Percentiles rank a stretch among this genome's conserved stretches.
These are phyloP conservation scores for Rhododendron griersonianum DNA, from an alignment of 148 eudicot species.

Conservation along the genomic window DNA sequence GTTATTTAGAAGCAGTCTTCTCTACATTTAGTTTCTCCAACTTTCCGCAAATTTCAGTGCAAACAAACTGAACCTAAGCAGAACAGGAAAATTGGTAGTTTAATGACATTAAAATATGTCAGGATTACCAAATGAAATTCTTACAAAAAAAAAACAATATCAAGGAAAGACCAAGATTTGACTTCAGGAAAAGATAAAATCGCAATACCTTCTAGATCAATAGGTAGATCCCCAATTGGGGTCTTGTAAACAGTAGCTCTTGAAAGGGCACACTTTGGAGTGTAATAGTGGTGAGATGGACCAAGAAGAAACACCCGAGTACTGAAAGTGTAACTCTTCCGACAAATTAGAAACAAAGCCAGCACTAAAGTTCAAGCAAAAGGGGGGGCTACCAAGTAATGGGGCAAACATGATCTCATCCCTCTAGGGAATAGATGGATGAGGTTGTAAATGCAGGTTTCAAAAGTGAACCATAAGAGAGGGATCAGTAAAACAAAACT, in stretches of 20 bases:
- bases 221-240: slow-evolving; percentile 83
- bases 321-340: slow-evolving; percentile 33
- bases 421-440: neutral
- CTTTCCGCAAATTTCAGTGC: no score
- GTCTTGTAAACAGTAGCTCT: slow-evolving; percentile 85
- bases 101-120: no score
- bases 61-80: no score
- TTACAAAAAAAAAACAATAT: no score
- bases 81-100: no score
- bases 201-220: slow-evolving; percentile 38
- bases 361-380: neutral
- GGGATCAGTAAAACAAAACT: slow-evolving; percentile 15
- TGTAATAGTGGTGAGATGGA: slow-evolving; percentile 97
- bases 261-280: slow-evolving; percentile 88
- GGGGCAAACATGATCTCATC: neutral
- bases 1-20: neutral
- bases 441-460: neutral
- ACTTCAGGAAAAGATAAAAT: neutral
- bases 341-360: slow-evolving; percentile 11
- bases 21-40: neutral
- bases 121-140: no score
- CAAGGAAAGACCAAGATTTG: neutral
- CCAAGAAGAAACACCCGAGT: slow-evolving; percentile 86
- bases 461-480: neutral
- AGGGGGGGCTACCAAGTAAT: neutral